phyloP scores from a whole-genome alignment of 2,329 filamentous ascomycete genomes.

The Aspergillus sergii region DNA sequence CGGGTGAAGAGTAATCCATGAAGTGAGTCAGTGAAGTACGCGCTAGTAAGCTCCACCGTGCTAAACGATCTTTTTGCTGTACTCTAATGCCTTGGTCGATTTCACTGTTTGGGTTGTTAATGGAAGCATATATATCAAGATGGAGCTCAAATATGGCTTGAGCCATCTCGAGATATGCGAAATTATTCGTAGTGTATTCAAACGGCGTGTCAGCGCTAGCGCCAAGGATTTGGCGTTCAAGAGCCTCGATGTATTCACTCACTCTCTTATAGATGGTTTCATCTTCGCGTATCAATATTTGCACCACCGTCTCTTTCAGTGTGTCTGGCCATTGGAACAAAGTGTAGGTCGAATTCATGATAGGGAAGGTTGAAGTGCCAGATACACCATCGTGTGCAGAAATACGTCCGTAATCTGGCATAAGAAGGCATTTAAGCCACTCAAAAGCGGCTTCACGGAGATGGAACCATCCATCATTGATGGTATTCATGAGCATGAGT shows the following conservation, averaged over 20 bases:
- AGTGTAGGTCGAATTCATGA: conserved; percentile 52
- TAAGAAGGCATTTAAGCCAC: conserved; percentile 57
- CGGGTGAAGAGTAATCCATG: conserved; percentile 32
- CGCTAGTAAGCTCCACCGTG: conserved; percentile 62
- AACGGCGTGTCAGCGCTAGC: conserved; percentile 22
- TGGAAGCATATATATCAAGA: conserved; percentile 65
- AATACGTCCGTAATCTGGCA: conserved; percentile 37
- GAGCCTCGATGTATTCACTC: conserved; percentile 32
- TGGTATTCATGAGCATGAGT: conserved; percentile 42
- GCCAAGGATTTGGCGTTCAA: conserved; percentile 33
- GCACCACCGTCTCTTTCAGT: conserved; percentile 58
- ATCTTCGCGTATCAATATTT: conserved; percentile 57
- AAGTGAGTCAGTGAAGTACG: conserved; percentile 55
- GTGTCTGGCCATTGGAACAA: conserved; percentile 57
- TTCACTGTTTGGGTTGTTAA: conserved; percentile 62
- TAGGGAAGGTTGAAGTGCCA: conserved; percentile 16
- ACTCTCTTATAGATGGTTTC: conserved; percentile 53
- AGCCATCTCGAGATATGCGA: conserved; percentile 53
- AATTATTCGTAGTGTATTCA: conserved; percentile 33
- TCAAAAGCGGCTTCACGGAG: conserved; percentile 55
- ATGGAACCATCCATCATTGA: conserved; percentile 53
- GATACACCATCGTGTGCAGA: conserved; percentile 9
- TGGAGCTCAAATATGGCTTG: conserved; percentile 69
- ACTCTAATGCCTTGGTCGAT: conserved; percentile 54
- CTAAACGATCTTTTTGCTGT: conserved; percentile 60